Base-by-base conservation (phyloP, 2,329 filamentous ascomycete species). In the Helminthosporium solani region DNA sequence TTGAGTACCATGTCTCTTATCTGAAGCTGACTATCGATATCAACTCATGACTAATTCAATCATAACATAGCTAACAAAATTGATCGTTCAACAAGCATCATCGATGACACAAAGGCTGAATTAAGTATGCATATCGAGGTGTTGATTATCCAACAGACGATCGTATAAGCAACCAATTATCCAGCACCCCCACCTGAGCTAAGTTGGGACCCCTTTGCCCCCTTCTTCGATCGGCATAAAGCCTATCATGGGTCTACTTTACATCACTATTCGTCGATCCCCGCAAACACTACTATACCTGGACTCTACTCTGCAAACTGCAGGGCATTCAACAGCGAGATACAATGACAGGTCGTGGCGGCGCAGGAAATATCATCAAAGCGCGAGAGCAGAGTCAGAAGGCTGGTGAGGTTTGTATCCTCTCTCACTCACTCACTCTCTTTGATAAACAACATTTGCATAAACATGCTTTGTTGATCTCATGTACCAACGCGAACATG, bases 281-380 rank as follows among this genome's bases (percentile, higher is more conserved):
- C 19, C 20, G 8, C 20, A 5, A 15, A 8, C 12, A n/a, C 31
- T 33, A 7, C 15, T 18, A 33, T n/a, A n/a, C n/a, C n/a, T n/a
- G n/a, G n/a, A n/a, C n/a, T n/a, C n/a, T n/a, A n/a, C n/a, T n/a
- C n/a, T n/a, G n/a, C n/a, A n/a, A n/a, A n/a, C n/a, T n/a, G n/a
- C n/a, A n/a, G n/a, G n/a, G n/a, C n/a, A n/a, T n/a, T n/a, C n/a
- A n/a, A n/a, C n/a, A n/a, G 8, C 8, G 28, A n/a, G 14, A 12
- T 12, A 31, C 12, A 25, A 70, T 64, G 60, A 58, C 62, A 43
- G 74, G 74, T 40, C 70, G 74, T 36, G 74, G 74, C 38, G 74
- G 74, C 33, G 73, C 72, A 15, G 74, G 74, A 18, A 77, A 77
- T 50, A 72, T 74, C 39, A 61, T 60, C 36, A 66, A 66, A 40